phyloP scores from a whole-genome alignment of 805 yeast species.

The Saccharomycopsis sp. region DNA sequence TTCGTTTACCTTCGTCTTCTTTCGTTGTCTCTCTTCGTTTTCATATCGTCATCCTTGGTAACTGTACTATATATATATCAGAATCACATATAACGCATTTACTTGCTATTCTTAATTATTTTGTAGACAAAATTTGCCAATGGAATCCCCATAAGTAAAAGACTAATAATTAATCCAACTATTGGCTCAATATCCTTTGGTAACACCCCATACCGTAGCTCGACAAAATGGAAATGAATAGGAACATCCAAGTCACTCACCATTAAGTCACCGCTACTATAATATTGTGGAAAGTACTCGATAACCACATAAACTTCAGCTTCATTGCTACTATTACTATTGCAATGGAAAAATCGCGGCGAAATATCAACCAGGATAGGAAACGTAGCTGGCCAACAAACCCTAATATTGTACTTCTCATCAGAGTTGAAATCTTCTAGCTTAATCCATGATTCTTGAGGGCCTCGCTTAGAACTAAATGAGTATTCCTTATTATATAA shows the following conservation, averaged over 20 bases:
- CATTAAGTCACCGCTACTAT: constrained; percentile 7
- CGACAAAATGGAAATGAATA: constrained; percentile 13
- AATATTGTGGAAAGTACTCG: constrained; percentile 14
- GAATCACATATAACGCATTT: too few relatives aligned
- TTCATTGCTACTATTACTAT: not conserved
- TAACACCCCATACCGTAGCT: constrained; percentile 8
- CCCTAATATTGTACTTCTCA: constrained; percentile 11
- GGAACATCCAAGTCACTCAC: constrained; percentile 16
- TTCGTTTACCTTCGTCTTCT: not conserved
- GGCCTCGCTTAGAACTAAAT: not conserved
- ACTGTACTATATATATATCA: too few relatives aligned
- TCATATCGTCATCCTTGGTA: too few relatives aligned
- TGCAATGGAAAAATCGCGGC: constrained; percentile 2
- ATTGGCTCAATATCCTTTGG: constrained; percentile 13
- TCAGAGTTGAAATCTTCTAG: constrained; percentile 6
- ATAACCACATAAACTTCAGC: constrained; percentile 7
- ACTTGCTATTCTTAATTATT: not conserved
- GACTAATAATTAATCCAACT: constrained; percentile 6
- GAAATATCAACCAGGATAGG: constrained; percentile 16
- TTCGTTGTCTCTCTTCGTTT: not conserved
- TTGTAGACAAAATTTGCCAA: not conserved
- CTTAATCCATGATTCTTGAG: constrained; percentile 3
- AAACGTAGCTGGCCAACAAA: constrained; percentile 21
- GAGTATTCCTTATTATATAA: constrained; percentile 12
- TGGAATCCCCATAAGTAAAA: constrained; percentile 10